Percentiles rank a stretch among this genome's conserved stretches.
phyloP scores from a whole-genome alignment of 2,329 filamentous ascomycete genomes.

The Pestalotiopsis fici region DNA sequence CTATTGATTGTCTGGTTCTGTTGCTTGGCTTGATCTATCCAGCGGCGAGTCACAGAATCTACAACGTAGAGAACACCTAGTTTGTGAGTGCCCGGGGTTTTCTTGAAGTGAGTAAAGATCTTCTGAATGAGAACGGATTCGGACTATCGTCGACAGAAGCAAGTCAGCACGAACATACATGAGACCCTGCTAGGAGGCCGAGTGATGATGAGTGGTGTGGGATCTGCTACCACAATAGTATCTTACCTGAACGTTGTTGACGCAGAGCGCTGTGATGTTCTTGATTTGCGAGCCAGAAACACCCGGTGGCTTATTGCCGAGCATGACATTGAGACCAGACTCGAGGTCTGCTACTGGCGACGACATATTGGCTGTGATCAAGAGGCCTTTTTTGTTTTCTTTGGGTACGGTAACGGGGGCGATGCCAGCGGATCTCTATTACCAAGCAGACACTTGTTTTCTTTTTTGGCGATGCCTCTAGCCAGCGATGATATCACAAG shows the following conservation, averaged over 20 bases:
- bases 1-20: slow-evolving; percentile 80
- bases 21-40: slow-evolving; percentile 92
- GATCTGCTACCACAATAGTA: slow-evolving; percentile 11
- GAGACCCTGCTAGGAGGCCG: slow-evolving; percentile 7
- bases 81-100: slow-evolving; percentile 92
- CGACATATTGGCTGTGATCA: slow-evolving; percentile 56
- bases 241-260: slow-evolving; percentile 86
- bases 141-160: slow-evolving; percentile 58
- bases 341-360: slow-evolving; percentile 91
- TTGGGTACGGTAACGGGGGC: neutral
- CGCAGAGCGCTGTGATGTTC: slow-evolving; percentile 83
- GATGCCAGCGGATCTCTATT: neutral
- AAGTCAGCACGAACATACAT: slow-evolving; percentile 19
- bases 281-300: slow-evolving; percentile 92
- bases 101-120: slow-evolving; percentile 96
- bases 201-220: slow-evolving; percentile 9
- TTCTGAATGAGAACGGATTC: slow-evolving; percentile 95
- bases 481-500: neutral
- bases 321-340: slow-evolving; percentile 86
- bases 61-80: slow-evolving; percentile 99
- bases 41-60: slow-evolving; percentile 99
- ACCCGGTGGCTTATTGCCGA: slow-evolving; percentile 86
- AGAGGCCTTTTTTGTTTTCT: neutral
- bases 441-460: neutral
- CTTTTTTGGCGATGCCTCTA: neutral